These are phyloP conservation scores for Chaetomium sp. DNA, from an alignment of 2,329 filamentous ascomycete genomes.

Conservation along the genomic window DNA sequence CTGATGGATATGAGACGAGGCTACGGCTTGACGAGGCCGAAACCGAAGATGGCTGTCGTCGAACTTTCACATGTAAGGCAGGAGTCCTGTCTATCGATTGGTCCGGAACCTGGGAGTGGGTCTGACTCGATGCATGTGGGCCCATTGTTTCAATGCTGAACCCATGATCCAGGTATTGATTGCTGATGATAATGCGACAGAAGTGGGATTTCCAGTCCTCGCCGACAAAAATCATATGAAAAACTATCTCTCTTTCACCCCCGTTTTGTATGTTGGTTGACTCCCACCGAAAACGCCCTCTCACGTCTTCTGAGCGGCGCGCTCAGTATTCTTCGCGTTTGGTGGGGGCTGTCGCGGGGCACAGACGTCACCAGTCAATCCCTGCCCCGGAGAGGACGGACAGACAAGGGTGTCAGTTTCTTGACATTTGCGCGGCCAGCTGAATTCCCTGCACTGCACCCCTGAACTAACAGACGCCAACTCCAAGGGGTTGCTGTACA, in stretches of 20 bases:
- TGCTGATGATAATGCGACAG: background rate
- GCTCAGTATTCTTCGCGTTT: background rate
- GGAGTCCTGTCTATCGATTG: background rate
- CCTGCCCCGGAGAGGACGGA: background rate
- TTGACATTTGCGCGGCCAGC: background rate
- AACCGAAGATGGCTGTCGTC: background rate
- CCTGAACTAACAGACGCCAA: background rate
- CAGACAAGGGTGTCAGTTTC: background rate
- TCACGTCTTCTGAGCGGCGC: background rate
- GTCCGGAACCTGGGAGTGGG: background rate
- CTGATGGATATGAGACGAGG: background rate
- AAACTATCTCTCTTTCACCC: background rate
- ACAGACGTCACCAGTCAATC: constrained; percentile 12
- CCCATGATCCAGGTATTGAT: background rate
- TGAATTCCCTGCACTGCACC: background rate
- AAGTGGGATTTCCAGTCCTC: background rate
- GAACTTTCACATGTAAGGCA: constrained; percentile 24
- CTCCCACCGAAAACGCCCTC: background rate
- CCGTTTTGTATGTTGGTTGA: background rate
- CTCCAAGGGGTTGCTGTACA: background rate
- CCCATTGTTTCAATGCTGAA: background rate
- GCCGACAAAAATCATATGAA: background rate
- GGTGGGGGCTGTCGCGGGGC: background rate
- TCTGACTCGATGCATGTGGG: background rate
- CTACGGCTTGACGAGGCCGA: background rate